phyloP scores from a whole-genome alignment of 176 grass and related monocot species.

The Aegilops sharonensis region DNA sequence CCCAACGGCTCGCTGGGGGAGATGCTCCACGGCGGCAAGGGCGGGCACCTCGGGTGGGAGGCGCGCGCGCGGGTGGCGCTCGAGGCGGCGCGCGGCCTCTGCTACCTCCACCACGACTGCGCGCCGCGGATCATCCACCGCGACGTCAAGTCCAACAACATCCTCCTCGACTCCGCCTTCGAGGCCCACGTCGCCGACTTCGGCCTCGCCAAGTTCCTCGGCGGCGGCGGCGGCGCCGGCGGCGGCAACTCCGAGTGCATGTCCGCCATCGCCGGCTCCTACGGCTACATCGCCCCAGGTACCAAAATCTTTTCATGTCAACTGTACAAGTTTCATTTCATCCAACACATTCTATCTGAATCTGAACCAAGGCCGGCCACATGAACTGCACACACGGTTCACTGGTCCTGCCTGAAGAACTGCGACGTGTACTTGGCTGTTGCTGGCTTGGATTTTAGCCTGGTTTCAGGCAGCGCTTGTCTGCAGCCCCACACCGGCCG shows the following conservation, averaged over 20 bases:
- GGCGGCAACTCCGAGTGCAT: slow-evolving; percentile 71
- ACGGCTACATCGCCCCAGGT: slow-evolving; percentile 99
- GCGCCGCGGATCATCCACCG: slow-evolving; percentile 70
- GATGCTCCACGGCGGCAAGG: slow-evolving; percentile 79
- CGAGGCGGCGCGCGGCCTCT: slow-evolving; percentile 76
- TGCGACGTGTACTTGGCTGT: background rate
- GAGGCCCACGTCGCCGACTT: slow-evolving; percentile 96
- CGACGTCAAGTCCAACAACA: slow-evolving; percentile 96
- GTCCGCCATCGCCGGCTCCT: slow-evolving; percentile 81
- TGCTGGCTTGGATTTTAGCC: background rate
- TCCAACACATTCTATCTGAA: background rate
- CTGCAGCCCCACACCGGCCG: background rate
- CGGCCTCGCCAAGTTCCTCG: slow-evolving; percentile 87
- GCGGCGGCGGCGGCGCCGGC: background rate
- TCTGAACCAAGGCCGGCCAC: background rate
- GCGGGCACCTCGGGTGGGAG: slow-evolving; percentile 69
- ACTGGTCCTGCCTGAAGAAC: background rate
- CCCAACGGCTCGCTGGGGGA: slow-evolving; percentile 79
- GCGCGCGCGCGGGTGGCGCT: slow-evolving; percentile 50
- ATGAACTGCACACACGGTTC: background rate
- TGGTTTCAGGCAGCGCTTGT: background rate
- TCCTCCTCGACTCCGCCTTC: slow-evolving; percentile 77
- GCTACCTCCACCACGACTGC: slow-evolving; percentile 97
- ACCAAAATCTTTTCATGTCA: background rate
- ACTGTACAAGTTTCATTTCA: background rate